A percentile compares a stretch with the other conserved stretches of the same genome.
phyloP scores from a whole-genome alignment of 2,329 filamentous ascomycete genomes.

The Chaetoscypha palmicola region DNA sequence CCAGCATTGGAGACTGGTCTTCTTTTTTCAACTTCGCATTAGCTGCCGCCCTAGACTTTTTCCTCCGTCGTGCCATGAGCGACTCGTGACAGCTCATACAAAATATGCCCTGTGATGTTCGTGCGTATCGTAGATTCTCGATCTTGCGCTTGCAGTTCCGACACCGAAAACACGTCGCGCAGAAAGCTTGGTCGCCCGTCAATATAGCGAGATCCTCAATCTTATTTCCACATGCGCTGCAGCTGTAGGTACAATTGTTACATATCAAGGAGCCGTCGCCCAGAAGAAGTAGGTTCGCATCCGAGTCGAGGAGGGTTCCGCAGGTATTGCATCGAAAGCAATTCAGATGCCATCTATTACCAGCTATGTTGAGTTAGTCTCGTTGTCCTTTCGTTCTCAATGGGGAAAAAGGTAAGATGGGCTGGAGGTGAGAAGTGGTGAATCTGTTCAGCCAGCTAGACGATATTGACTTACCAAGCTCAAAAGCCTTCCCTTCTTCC shows the following conservation, averaged over 20 bases:
- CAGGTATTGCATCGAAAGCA: conserved; percentile 98
- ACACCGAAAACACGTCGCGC: conserved; percentile 93
- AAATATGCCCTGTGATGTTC: conserved; percentile 96
- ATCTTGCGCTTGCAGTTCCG: conserved; percentile 98
- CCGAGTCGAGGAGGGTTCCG: conserved; percentile 90
- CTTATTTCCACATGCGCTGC: conserved; percentile 92
- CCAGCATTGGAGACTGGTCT: conserved; percentile 58
- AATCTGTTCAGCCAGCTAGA: background rate
- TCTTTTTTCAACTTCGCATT: conserved; percentile 57
- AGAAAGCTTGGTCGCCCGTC: conserved; percentile 96
- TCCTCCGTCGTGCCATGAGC: conserved; percentile 84
- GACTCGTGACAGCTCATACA: conserved; percentile 99
- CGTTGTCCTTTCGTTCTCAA: conserved; percentile 1
- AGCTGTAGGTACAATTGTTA: conserved; percentile 99
- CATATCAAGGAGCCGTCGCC: conserved; percentile 97
- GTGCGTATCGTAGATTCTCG: conserved; percentile 93
- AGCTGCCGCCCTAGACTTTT: conserved; percentile 68
- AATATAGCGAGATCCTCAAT: conserved; percentile 97
- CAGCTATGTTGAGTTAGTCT: conserved; percentile 50
- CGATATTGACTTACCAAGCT: conserved; percentile 63
- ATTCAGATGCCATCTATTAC: conserved; percentile 96
- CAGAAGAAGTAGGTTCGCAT: conserved; percentile 92
- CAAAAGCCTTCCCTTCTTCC: conserved; percentile 97
- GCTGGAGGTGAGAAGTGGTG: no score
- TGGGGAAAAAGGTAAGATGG: background rate